Evolutionary conservation across 1,284 basidiomycete genomes (phyloP), one percentile per base, ranked within the genome.

Genomic region (Trametes versicolor): DNA sequence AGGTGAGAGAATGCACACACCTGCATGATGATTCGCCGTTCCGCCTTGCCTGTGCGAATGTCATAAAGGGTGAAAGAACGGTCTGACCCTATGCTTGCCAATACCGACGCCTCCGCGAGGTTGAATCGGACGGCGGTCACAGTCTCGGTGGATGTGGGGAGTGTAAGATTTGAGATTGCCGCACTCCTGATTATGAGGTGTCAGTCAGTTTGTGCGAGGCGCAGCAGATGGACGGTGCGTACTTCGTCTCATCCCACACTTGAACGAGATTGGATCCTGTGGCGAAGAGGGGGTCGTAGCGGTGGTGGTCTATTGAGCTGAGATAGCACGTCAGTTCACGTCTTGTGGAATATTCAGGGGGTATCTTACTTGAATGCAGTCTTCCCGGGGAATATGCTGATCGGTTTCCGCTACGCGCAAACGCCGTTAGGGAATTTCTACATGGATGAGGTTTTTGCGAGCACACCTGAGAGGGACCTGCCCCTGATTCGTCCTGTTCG

Each of bases 241-340:
- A 94, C 90, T 95, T 95, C 52, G 92, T 96, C 78, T 99, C 94
- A 74, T 99, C 98, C 98, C 98, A 99, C 71, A 99, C 85, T 77
- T 99, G 97, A 13, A 99, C 96, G 29, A 88, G 85, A 72, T 92
- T 95, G 1, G 96, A 97, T 2, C 96, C 96, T 0, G 97, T 98
- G 0, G 96, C 97, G 72, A 99, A 99, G 4, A 97, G 77, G 23
- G 92, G 85, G 67, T 96, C 93, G 49, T 87, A 87, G 52, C 92
- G 87, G 76, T 99, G 98, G 75, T 99, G 98, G 72, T 98, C 95
- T 79, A 99, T 93, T 47, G 93, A 93, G 75, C 95, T 97, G 17
- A 2, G 63, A 25, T 58, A 12, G 62, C 73, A 50, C 51, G 19
- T 51, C 23, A 17, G 41, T 39, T 39, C 72, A 32, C 21, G 37